Evolutionary conservation across 1,139 yeast genomes (phyloP), one percentile per base, ranked within the genome.

Genomic region (Blastobotrys capitulatus): DNA sequence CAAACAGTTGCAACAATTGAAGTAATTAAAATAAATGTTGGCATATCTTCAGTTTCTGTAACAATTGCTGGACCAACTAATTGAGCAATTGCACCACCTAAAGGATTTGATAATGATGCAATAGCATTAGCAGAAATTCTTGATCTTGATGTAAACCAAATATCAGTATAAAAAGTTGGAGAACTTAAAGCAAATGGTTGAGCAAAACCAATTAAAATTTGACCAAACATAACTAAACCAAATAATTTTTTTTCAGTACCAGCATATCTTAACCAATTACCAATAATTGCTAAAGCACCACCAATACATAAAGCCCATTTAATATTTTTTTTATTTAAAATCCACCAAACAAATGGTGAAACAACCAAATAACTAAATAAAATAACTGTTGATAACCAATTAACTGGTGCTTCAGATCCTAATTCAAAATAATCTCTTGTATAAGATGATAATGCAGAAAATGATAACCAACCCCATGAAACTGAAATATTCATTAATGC

Each of bases 21-120:
- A 2, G 67, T 61, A 37, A 64, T 48, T 20, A 65, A 57, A 32
- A 63, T 54, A 50, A 63, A 64, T 27, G 50, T 44, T 20, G 63
- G 60, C 52, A 65, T 48, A 38, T 63, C 56, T 35, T 46, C 41
- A 3, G 62, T 51, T 20, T 55, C 44, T 8, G 60, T 49, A n/a
- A 65, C 69, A 38, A 66, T 55, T 6, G 65, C 60, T 1, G 71
- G 71, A 10, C 69, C 67, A 7, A 67, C 65, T 2, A 67, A 58
- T 50, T 65, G 65, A 15, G 67, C 71, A 49, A 67, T 57, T n/a
- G 71, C 71, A n/a, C 68, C 70, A 4, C 71, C 71, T 10, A 67
- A 54, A 2, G 71, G 71, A 50, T 65, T 67, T 5, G 71, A 58
- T 38, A 67, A 56, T n/a, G 70, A 62, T 12, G 67, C 67, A 41